phyloP scores from a whole-genome alignment of 345 rosid genomes.

The Corymbia maculata region DNA sequence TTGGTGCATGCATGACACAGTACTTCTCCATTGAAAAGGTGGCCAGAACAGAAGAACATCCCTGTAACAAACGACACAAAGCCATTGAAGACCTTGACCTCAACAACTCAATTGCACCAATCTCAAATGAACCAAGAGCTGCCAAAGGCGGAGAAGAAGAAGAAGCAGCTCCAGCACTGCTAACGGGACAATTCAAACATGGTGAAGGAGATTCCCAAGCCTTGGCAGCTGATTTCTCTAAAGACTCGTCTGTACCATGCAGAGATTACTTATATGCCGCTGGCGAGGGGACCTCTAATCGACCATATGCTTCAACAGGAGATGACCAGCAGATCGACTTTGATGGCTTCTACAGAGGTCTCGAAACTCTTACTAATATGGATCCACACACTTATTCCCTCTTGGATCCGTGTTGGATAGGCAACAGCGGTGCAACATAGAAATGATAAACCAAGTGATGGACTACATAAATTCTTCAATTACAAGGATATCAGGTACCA shows the following conservation, averaged over 20 bases:
- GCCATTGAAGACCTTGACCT: background rate
- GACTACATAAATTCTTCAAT: background rate
- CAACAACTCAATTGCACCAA: background rate
- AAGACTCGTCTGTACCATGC: background rate
- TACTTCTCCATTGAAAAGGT: slow-evolving; percentile 39
- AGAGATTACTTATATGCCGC: background rate
- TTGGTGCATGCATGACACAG: slow-evolving; percentile 3
- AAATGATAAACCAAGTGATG: background rate
- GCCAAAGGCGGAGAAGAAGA: slow-evolving; percentile 27
- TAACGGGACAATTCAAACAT: slow-evolving; percentile 36
- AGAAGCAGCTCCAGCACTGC: slow-evolving; percentile 34
- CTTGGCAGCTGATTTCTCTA: background rate
- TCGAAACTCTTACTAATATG: slow-evolving; percentile 16
- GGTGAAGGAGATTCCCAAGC: slow-evolving; percentile 4
- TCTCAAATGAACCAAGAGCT: background rate
- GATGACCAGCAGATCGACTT: slow-evolving; percentile 4
- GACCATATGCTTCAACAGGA: background rate
- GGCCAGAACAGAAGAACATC: background rate
- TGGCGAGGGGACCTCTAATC: background rate
- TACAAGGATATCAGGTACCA: background rate
- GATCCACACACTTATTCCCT: slow-evolving; percentile 10
- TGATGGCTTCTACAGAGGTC: slow-evolving; percentile 26
- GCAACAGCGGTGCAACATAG: background rate
- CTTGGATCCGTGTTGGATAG: background rate
- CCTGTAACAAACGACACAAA: background rate